Evolutionary conservation across 495 filamentous ascomycete genomes (phyloP).

Genomic region (Penicillium goetzii): DNA sequence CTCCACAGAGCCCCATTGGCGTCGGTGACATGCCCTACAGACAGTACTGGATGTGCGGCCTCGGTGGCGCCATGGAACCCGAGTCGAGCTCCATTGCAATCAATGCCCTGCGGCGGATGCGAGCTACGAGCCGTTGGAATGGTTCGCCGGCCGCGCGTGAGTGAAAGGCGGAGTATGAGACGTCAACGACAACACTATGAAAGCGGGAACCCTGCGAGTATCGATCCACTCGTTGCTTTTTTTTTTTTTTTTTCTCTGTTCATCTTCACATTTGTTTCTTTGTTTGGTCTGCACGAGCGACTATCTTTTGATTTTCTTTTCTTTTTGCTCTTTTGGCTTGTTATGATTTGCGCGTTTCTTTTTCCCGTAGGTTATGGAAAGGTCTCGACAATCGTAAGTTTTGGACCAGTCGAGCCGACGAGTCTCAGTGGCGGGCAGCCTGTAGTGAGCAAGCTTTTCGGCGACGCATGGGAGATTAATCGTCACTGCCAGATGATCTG

Average conservation of each 20-base stretch:
- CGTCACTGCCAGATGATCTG: background rate
- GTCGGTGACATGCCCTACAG: background rate
- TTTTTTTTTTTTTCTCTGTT: background rate
- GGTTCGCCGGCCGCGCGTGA: conserved; percentile 5
- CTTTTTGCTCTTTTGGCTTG: background rate
- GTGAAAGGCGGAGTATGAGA: conserved; percentile 7
- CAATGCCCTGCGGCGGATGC: conserved; percentile 4
- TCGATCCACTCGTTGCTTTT: background rate
- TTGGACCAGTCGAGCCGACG: conserved; percentile 9
- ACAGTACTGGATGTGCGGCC: conserved; percentile 16
- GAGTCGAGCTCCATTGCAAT: conserved; percentile 11
- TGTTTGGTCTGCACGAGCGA: background rate
- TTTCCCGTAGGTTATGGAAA: background rate
- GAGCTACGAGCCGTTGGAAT: conserved; percentile 20
- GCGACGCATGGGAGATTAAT: conserved; percentile 18
- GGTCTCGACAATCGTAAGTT: background rate
- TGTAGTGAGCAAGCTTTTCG: conserved; percentile 19
- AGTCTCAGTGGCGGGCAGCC: conserved; percentile 1
- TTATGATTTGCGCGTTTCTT: background rate
- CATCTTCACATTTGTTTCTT: conserved; percentile 2
- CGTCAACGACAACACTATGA: background rate
- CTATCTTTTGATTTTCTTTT: background rate
- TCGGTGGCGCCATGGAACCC: conserved; percentile 19
- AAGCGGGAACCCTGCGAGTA: background rate
- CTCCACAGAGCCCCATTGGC: background rate